These are phyloP conservation scores for Helotiales sp. DNA, from an alignment of 2,329 filamentous ascomycete species.

Conservation along the genomic window DNA sequence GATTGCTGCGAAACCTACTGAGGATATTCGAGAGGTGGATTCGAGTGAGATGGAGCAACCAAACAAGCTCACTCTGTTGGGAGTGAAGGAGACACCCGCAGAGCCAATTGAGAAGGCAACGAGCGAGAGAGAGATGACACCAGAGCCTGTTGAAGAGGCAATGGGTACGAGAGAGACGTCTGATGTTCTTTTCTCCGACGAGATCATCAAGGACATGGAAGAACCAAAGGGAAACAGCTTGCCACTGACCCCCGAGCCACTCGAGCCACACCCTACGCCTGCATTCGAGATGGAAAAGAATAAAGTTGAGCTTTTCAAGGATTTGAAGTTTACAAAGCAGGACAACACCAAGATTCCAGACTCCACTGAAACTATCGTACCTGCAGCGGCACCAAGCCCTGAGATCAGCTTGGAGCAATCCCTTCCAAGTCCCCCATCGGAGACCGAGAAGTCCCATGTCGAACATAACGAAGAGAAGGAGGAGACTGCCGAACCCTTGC, in stretches of 20 bases:
- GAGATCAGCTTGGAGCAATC: not conserved
- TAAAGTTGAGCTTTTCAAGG: not conserved
- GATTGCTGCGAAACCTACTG: constrained; percentile 1
- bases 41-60: not conserved
- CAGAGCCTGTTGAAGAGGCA: constrained; percentile 18
- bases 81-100: not conserved
- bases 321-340: not conserved
- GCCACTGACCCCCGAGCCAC: not conserved
- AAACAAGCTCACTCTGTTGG: not conserved
- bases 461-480: constrained; percentile 10
- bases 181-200: constrained; percentile 23
- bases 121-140: not conserved
- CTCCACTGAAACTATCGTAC: not conserved
- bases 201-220: constrained; percentile 22
- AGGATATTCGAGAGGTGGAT: constrained; percentile 2
- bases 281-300: constrained; percentile 7
- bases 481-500: not conserved
- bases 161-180: constrained; percentile 24
- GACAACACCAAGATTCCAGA: not conserved
- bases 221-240: not conserved
- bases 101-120: not conserved
- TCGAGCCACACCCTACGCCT: constrained; percentile 17
- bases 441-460: not conserved
- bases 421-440: not conserved
- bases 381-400: not conserved